These are phyloP conservation scores for Aspergillus cavernicola DNA, from an alignment of 495 filamentous ascomycete genomes.

Conservation along the genomic window DNA sequence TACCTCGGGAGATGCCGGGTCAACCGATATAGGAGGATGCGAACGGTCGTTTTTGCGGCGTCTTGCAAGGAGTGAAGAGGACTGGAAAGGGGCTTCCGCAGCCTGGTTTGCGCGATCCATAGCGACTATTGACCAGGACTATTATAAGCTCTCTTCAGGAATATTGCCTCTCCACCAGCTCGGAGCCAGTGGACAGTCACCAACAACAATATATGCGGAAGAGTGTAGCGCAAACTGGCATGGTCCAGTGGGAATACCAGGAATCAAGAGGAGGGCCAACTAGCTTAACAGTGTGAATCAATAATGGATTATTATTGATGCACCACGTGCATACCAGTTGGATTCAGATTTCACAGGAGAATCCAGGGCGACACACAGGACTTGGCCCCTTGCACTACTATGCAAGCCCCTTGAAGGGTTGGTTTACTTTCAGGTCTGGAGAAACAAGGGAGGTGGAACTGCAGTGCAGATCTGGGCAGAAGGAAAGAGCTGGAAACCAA, in stretches of 20 bases:
- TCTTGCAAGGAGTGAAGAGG: conserved; percentile 27
- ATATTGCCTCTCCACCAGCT: conserved; percentile 7
- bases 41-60: conserved; percentile 40
- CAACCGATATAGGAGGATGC: conserved; percentile 22
- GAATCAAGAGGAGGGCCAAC: conserved; percentile 15
- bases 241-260: conserved; percentile 22
- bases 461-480: conserved; percentile 4
- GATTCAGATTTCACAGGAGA: not conserved
- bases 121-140: conserved; percentile 25
- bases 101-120: conserved; percentile 33
- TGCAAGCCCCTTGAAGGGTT: conserved; percentile 11
- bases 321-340: conserved; percentile 19
- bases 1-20: conserved; percentile 81
- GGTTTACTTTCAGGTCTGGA: conserved; percentile 8
- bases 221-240: conserved; percentile 20
- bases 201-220: conserved; percentile 22
- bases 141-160: conserved; percentile 10
- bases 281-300: conserved; percentile 22
- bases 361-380: conserved; percentile 1
- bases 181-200: conserved; percentile 17
- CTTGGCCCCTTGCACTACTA: conserved; percentile 16
- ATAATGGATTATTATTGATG: conserved; percentile 11
- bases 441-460: conserved; percentile 15
- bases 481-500: conserved; percentile 10
- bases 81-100: conserved; percentile 30